phyloP scores from a whole-genome alignment of 2,329 filamentous ascomycete species.

The Cladosporium velox region DNA sequence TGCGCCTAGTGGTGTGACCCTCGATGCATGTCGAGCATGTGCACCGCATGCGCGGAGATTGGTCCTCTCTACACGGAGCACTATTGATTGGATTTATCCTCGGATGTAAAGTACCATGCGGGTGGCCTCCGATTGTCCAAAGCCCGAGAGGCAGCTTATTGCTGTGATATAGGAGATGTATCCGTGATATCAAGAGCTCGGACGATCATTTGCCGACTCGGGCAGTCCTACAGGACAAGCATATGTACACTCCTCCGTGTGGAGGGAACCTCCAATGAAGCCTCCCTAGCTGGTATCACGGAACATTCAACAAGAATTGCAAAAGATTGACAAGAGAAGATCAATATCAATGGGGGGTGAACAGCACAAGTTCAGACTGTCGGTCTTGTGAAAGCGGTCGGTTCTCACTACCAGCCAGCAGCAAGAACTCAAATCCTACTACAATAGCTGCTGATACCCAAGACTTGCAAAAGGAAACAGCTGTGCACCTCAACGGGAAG shows the following conservation, averaged over 20 bases:
- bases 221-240: not conserved
- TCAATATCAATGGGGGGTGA: not conserved
- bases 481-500: not conserved
- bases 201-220: not conserved
- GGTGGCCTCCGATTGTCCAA: not conserved
- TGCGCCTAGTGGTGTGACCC: constrained; percentile 10
- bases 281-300: not conserved
- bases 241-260: not conserved
- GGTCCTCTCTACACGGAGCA: not conserved
- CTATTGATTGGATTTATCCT: not conserved
- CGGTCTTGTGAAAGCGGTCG: not conserved
- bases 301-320: not conserved
- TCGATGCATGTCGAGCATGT: not conserved
- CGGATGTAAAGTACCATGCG: not conserved
- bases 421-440: not conserved
- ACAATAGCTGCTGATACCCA: not conserved
- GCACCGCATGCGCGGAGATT: not conserved
- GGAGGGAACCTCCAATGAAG: not conserved
- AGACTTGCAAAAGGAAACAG: not conserved
- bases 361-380: not conserved
- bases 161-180: not conserved
- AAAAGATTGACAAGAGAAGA: not conserved
- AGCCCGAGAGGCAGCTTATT: not conserved
- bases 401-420: too few relatives aligned
- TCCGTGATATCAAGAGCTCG: not conserved